Evolutionary conservation across 768 basidiomycete genomes (phyloP), one percentile per base, ranked within the genome.

Genomic region (Boletus subcaerulescens): DNA sequence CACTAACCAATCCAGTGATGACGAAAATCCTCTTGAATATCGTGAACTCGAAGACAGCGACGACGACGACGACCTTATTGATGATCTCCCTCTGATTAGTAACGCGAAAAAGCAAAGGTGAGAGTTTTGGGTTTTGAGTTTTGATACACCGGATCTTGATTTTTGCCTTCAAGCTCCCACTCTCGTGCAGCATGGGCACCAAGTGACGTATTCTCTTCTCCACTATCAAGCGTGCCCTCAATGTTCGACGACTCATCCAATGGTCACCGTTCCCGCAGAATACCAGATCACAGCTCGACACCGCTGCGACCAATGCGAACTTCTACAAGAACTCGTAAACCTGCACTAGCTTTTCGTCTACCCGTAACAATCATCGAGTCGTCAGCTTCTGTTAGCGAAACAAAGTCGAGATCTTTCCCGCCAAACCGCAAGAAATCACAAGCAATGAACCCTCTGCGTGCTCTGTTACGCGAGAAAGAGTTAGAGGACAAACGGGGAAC

Each of bases 391-490:
- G 42, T 31, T 38, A 18, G 48, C 3, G 29, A 33, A 15, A 45
- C 31, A 20, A 57, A 58, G 10, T 26, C 45, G 10, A 13, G 12
- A 14, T 41, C 55, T 15, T 18, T 39, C 10, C 29, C 42, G 0
- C 31, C 24, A 45, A 56, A 53, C 15, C 56, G 50, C 41, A 71
- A 70, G 60, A 66, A 57, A 38, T 41, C 55, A n/a, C 42, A 13
- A 20, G 61, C 66, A 12, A n/a, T n/a, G 32, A 80, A 84, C 57
- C 85, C 86, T 11, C 73, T 88, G 20, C 77, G 75, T 46, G 76
- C 71, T 2, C 75, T 86, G 31, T 64, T 86, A 38, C 80, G 75
- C 57, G 84, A 85, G 66, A 85, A 83, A 62, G 56, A 59, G 17
- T 41, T 62, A 24, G 61, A 62, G 42, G 59, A 71, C 6, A 66